Evolutionary conservation across 2,329 filamentous ascomycete genomes (phyloP), one percentile per base, ranked within the genome.

Genomic region (Daldinia eschscholtzii): DNA sequence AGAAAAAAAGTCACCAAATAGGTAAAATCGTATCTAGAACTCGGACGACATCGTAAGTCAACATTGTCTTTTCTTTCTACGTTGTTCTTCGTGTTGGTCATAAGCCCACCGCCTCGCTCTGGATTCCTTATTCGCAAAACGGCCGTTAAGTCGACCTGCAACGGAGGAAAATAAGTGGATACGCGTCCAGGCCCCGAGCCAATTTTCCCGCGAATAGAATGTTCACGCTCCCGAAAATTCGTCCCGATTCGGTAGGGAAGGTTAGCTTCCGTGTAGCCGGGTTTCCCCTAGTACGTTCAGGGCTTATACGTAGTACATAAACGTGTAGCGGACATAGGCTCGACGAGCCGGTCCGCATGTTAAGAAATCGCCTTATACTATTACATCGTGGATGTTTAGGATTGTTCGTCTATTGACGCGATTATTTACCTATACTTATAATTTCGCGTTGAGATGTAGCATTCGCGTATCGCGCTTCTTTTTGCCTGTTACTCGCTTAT

Each of bases 211-310:
- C 67, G 67, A 69, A 69, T 30, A 58, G 56, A 57, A 63, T 60
- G 42, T 0, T 23, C 12, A 30, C 57, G 28, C 42, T 44, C 9
- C 23, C 20, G 26, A 42, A 15, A 10, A 28, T 50, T 67, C 67
- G 63, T 66, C 67, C 67, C 63, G 63, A 69, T 69, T 69, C 57
- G 67, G 67, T 4, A 67, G 63, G 67, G 67, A 67, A 60, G 12
- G 15, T 60, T 61, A 69, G 58, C 67, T 61, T 69, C 67, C 67
- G 67, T 23, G 20, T n/a, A n/a, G 60, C 59, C 28, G 56, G 59
- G 41, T 12, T 12, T n/a, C 10, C 52, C 33, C 52, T 55, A 15
- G 52, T 39, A 9, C 33, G 39, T 52, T 33, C 26, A 52, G 46
- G 46, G 15, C 26, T 30, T 30, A 18, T 30, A 37, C 41, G 39